Conservation (phyloP, 2,329 filamentous ascomycete species). For the Plenodomus tracheiphilus region DNA sequence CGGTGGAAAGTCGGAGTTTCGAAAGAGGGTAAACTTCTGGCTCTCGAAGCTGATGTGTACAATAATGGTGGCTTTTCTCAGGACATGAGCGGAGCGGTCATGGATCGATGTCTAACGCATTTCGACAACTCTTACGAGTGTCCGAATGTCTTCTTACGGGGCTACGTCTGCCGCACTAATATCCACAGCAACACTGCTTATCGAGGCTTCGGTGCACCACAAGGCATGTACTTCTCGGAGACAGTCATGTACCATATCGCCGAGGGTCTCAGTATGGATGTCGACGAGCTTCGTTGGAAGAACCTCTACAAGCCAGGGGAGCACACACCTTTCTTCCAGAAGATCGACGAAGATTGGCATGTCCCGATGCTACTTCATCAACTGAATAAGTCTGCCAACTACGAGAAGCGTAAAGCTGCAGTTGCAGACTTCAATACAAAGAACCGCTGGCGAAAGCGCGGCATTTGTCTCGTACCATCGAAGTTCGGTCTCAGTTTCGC, state of each 20-base stretch:
- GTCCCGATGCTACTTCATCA: constrained; percentile 91
- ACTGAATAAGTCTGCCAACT: constrained; percentile 73
- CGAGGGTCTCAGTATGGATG: constrained; percentile 80
- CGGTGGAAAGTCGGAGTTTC: constrained; percentile 91
- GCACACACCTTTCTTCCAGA: constrained; percentile 86
- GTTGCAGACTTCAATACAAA: constrained; percentile 76
- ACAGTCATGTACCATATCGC: constrained; percentile 86
- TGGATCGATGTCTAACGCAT: constrained; percentile 83
- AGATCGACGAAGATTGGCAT: constrained; percentile 80
- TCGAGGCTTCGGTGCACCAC: constrained; percentile 90
- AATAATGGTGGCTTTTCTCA: constrained; percentile 83
- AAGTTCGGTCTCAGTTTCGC: constrained; percentile 94
- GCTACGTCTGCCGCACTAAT: constrained; percentile 87
- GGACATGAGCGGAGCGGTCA: constrained; percentile 72
- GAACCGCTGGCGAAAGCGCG: constrained; percentile 92
- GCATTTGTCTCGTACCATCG: constrained; percentile 81
- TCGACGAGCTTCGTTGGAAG: constrained; percentile 75
- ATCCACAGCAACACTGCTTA: constrained; percentile 97
- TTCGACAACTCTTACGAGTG: constrained; percentile 87
- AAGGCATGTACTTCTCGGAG: constrained; percentile 92
- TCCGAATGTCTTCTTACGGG: constrained; percentile 81
- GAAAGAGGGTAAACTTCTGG: constrained; percentile 88
- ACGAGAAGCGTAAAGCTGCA: constrained; percentile 68
- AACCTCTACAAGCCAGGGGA: constrained; percentile 83
- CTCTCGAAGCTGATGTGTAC: constrained; percentile 85